Base-by-base conservation (phyloP, 768 basidiomycete genomes). In the Rickenella mellea region DNA sequence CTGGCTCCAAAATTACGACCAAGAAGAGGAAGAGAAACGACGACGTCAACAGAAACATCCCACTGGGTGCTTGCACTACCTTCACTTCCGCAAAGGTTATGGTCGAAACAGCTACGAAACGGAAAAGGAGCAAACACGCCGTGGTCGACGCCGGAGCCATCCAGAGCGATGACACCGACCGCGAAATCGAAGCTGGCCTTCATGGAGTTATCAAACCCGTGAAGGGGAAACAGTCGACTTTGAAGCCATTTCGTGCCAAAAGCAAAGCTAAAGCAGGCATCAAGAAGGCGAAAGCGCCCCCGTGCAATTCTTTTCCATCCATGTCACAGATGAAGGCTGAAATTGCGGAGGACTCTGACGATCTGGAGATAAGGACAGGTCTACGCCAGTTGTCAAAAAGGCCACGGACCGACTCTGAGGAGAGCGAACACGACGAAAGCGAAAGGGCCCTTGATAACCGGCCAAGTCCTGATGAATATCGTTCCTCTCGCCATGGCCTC, bases 11-110 rank as follows among this genome's bases (percentile, higher is more conserved):
- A 44, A 62, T 40, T 25, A 54, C 47, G 45, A 43, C 59, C 15
- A 69, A 65, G 47, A 88, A 86, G 55, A 73, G 81, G 35, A 88
- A 84, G 55, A 68, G 84, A 27, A 76, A 83, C 51, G 76, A 79
- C 41, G 76, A 85, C 46, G 55, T 76, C 11, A 62, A 58, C 44
- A 69, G 83, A 47, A 88, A 90, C 52, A 78, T 90, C 21, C 89
- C 88, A 27, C 57, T 60, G 9, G 80, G 80, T n/a, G 85, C 86
- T 3, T 69, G 67, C 48, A 73, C 68, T 2, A 79, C 80, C 1
- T 92, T 92, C 56, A 74, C 89, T 15, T 71, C 68, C 26, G 88
- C 79, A 9, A 71, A 71, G 2, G 70, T 81, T 19, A 62, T 88
- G 40, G 48, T 85, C 17, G 64, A 67, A 44, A 19, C 38, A 27